These are phyloP conservation scores for Entoloma clypeatum DNA, from an alignment of 1,284 basidiomycete genomes.

Conservation along the genomic window DNA sequence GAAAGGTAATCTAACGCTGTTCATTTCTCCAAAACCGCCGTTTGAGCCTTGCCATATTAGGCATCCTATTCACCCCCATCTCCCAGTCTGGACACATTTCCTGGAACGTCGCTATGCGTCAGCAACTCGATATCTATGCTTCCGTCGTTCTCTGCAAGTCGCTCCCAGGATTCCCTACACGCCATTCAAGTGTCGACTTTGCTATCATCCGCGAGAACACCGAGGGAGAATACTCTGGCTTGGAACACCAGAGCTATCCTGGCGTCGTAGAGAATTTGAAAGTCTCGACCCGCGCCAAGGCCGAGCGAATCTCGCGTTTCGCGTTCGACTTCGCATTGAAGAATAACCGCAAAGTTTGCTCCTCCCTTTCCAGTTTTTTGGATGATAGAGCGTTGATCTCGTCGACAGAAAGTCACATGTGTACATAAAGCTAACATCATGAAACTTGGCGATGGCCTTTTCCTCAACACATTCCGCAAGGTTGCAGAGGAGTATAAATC, in stretches of 20 bases:
- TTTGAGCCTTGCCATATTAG: conserved; percentile 38
- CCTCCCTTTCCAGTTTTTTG: conserved; percentile 4
- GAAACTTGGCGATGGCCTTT: conserved; percentile 99
- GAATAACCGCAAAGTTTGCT: conserved; percentile 90
- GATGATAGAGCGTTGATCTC: conserved; percentile 7
- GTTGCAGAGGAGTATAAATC: conserved; percentile 96
- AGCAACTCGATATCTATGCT: conserved; percentile 98
- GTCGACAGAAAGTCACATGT: conserved; percentile 91
- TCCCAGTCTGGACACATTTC: conserved; percentile 96
- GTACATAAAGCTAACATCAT: conserved; percentile 99
- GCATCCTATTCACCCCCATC: conserved; percentile 98
- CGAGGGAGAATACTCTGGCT: conserved; percentile 98
- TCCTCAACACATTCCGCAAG: conserved; percentile 97
- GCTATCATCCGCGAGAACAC: conserved; percentile 99
- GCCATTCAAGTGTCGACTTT: conserved; percentile 97
- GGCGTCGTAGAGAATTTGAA: conserved; percentile 99
- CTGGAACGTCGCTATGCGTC: conserved; percentile 99
- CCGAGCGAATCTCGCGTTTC: conserved; percentile 95
- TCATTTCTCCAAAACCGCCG: not conserved
- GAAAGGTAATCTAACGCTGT: conserved; percentile 66
- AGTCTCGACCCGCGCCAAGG: conserved; percentile 93
- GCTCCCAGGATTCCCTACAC: conserved; percentile 94
- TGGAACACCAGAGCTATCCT: conserved; percentile 98
- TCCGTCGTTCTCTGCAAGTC: conserved; percentile 99
- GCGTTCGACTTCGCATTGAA: conserved; percentile 99